Conservation (phyloP, 148 eudicot genomes). For the Rhododendron ferrugineum region DNA sequence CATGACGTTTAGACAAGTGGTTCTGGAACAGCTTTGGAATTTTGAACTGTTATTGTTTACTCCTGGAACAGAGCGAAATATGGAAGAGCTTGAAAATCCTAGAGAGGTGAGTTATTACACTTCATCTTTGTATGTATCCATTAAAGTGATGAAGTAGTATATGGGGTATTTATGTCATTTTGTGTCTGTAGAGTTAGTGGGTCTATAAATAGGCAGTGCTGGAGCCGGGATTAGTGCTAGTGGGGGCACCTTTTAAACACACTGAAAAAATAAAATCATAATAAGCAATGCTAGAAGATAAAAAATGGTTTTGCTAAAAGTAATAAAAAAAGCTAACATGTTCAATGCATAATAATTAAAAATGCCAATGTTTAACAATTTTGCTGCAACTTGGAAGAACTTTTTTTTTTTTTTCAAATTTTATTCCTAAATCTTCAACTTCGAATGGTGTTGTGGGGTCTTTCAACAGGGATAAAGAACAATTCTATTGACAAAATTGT, state of each 20-base stretch:
- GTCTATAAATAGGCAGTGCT: neutral
- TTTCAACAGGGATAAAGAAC: neutral
- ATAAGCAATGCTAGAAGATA: no score
- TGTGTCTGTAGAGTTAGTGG: neutral
- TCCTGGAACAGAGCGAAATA: slow-evolving; percentile 78
- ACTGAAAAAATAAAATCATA: no score
- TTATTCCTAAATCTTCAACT: neutral
- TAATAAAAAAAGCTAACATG: no score
- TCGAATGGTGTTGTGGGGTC: neutral
- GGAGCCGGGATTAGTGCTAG: neutral
- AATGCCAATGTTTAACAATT: no score
- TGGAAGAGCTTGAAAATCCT: slow-evolving; percentile 61
- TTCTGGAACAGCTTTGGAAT: slow-evolving; percentile 66
- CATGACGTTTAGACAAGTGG: slow-evolving; percentile 96
- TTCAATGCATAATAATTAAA: no score
- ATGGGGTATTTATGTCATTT: neutral
- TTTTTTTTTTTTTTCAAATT: no score
- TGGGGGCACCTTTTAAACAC: neutral
- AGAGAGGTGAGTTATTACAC: slow-evolving; percentile 59
- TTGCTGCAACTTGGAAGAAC: no score
- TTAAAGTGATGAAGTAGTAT: neutral
- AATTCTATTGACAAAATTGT: neutral
- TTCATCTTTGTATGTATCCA: slow-evolving; percentile 7
- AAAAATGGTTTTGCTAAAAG: no score
- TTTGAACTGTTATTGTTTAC: slow-evolving; percentile 53